Evolutionary conservation across 192 early-diverging fungal genomes (phyloP), one percentile per base, ranked within the genome.

Genomic region (Backusella parvicylindrica): DNA sequence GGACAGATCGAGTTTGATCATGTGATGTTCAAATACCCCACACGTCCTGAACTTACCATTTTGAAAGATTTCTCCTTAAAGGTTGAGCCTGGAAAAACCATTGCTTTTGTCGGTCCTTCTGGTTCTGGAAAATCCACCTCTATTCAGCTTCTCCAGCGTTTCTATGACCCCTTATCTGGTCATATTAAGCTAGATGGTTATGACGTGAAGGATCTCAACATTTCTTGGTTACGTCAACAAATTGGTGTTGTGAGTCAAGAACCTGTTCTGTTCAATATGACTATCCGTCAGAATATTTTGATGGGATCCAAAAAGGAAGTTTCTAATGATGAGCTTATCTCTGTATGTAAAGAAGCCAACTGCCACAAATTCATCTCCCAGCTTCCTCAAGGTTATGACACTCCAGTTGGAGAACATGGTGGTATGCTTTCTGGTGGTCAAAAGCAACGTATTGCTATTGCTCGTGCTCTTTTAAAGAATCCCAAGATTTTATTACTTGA

Each of bases 391-490:
- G 89, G 91, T 37, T 95, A 97, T 85, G 91, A 97, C 77, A 97
- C 96, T 1, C 71, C 90, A 69, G 94, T 96, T 23, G 97, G 97
- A 67, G 96, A 98, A 81, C 83, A 88, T 60, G 93, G 91, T 4
- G 86, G 92, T 64, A 78, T 90, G 81, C 75, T 99, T 6, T 95
- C 93, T 28, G 97, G 96, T 68, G 97, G 97, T 16, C 97, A 99
- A 81, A 97, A 97, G 82, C 97, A 97, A 78, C 93, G 97, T 73
- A 94, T 98, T 71, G 95, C 96, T 53, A 98, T 99, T 90, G 96
- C 97, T 15, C 89, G 97, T 35, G 95, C 95, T 9, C 82, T 98
- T 72, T 87, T 97, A 70, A 95, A 94, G 80, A 92, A 97, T 84
- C 96, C 97, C 1, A 81, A 80, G 23, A 94, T 97, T 23, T 64